Conservation (phyloP, 208 protist species). For the Trypanosomatidae sp. region DNA sequence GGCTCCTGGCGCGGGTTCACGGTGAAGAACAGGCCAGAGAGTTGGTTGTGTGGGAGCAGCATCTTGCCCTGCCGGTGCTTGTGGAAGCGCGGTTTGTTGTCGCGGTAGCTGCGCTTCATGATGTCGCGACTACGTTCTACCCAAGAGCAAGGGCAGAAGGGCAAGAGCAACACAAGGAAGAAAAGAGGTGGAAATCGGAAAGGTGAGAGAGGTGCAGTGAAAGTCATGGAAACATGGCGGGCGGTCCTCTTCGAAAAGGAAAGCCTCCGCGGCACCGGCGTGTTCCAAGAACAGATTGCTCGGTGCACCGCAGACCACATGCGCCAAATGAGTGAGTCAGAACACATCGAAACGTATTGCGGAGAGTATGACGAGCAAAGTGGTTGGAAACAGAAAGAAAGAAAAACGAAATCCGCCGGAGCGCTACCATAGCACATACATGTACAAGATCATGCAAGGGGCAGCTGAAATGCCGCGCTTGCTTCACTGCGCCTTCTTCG, state of each 20-base stretch:
- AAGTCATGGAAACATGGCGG: background rate
- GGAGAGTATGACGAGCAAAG: too few species aligned
- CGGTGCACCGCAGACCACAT: too few species aligned
- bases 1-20: constrained; percentile 67
- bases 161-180: background rate
- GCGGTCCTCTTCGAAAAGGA: too few species aligned
- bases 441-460: background rate
- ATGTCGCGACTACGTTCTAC: too few species aligned
- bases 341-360: too few species aligned
- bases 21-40: constrained; percentile 69
- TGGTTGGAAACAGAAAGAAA: too few species aligned
- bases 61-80: constrained; percentile 54
- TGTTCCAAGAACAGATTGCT: too few species aligned
- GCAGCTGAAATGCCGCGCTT: background rate
- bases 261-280: too few species aligned
- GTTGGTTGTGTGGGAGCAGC: constrained; percentile 59
- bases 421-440: too few species aligned
- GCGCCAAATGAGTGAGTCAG: too few species aligned
- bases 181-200: background rate
- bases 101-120: constrained; percentile 44
- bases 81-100: constrained; percentile 70
- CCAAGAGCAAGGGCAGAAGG: too few species aligned
- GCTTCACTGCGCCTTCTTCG: constrained; percentile 9
- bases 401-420: too few species aligned
- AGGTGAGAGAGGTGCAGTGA: background rate